These are phyloP conservation scores for Claviceps pazoutovae DNA, from an alignment of 2,329 filamentous ascomycete species.

Conservation along the genomic window DNA sequence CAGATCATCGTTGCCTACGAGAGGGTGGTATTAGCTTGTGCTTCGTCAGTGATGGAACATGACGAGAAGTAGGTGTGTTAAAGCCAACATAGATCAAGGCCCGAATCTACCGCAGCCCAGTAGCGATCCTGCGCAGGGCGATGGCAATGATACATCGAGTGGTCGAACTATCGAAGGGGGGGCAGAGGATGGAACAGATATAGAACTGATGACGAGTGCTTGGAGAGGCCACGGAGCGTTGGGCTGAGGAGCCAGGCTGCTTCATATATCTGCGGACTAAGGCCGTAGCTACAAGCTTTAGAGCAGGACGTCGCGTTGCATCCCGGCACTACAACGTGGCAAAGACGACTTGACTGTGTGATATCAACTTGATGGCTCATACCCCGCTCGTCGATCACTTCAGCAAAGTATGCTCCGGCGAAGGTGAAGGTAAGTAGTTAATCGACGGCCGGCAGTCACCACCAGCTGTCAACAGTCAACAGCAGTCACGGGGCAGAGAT, in stretches of 20 bases:
- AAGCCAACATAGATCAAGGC: conserved; percentile 3
- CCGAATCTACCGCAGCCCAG: conserved; percentile 13
- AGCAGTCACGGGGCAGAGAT: neutral
- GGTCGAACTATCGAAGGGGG: neutral
- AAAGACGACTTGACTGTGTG: neutral
- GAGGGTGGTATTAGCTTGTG: conserved; percentile 18
- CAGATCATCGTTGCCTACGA: conserved; percentile 46
- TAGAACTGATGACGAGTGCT: neutral
- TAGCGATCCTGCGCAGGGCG: conserved; percentile 14
- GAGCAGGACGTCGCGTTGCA: neutral
- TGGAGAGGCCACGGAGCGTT: neutral
- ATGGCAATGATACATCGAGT: conserved; percentile 8
- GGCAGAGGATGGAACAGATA: neutral
- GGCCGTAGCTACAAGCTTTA: neutral
- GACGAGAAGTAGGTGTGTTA: neutral
- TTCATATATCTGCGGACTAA: neutral
- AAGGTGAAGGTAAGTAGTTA: neutral
- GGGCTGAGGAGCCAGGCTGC: neutral
- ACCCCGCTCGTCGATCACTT: neutral
- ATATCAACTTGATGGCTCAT: neutral
- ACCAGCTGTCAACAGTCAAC: neutral
- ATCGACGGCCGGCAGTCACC: no score
- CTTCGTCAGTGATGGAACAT: neutral
- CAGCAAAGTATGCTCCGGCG: no score
- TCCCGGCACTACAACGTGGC: neutral